Conservation (phyloP, 73 alveolate species). For the Strombidium stylifer region DNA sequence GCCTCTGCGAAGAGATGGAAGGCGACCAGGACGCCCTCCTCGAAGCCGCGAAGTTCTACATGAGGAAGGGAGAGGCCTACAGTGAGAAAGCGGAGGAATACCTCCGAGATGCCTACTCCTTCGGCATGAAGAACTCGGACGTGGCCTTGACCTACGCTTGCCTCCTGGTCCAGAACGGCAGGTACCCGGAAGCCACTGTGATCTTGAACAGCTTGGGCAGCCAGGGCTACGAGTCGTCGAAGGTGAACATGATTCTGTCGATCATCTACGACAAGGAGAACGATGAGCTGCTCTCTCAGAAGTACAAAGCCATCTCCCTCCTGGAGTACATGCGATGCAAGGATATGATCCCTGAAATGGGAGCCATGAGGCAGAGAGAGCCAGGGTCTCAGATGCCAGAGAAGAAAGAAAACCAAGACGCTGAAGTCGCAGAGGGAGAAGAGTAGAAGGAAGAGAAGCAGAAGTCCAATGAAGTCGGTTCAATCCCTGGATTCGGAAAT, state of each 20-base stretch:
- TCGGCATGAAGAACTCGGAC: constrained; percentile 44
- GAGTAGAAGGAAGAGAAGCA: neutral
- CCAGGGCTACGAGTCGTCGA: constrained; percentile 52
- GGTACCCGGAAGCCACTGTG: constrained; percentile 64
- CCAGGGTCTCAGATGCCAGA: constrained; percentile 31
- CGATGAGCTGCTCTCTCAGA: constrained; percentile 61
- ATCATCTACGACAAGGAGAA: constrained; percentile 44
- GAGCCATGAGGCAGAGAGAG: constrained; percentile 3
- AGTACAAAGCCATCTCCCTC: constrained; percentile 54
- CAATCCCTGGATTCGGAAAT: neutral
- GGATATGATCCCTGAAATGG: constrained; percentile 54
- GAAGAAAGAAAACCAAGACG: neutral
- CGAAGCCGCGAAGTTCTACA: constrained; percentile 63
- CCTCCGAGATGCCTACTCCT: constrained; percentile 67
- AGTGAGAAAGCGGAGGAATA: constrained; percentile 73
- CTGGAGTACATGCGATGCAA: constrained; percentile 57
- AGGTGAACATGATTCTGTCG: constrained; percentile 54
- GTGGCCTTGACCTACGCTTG: constrained; percentile 63
- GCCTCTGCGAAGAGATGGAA: constrained; percentile 67
- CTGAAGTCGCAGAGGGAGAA: neutral
- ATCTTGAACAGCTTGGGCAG: constrained; percentile 52
- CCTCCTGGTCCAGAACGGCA: constrained; percentile 30
- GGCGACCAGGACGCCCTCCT: constrained; percentile 70
- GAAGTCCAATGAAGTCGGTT: neutral
- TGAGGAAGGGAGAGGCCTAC: constrained; percentile 70